phyloP scores from a whole-genome alignment of 768 basidiomycete species.

The Hypsizygus marmoreus region DNA sequence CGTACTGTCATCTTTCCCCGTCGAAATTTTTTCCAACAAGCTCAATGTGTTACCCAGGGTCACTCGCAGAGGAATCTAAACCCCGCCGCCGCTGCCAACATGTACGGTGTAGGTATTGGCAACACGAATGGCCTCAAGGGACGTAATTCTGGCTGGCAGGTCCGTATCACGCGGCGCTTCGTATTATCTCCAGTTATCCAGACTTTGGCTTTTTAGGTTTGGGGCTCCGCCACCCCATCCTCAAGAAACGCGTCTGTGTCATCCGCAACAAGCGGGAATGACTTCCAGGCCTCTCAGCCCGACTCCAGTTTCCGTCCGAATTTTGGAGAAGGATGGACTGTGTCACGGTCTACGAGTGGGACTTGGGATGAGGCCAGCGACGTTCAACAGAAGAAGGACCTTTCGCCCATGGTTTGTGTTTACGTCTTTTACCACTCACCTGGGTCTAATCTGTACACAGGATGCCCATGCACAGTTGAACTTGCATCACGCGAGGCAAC shows the following conservation, averaged over 20 bases:
- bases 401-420: slow-evolving; percentile 41
- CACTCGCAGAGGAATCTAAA: slow-evolving; percentile 50
- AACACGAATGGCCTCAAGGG: slow-evolving; percentile 49
- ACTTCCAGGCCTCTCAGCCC: slow-evolving; percentile 44
- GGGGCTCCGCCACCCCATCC: slow-evolving; percentile 50
- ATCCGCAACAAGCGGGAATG: slow-evolving; percentile 54
- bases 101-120: slow-evolving; percentile 55
- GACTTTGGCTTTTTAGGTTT: slow-evolving; percentile 48
- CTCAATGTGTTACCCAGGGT: slow-evolving; percentile 22
- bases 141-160: slow-evolving; percentile 71
- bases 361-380: slow-evolving; percentile 61
- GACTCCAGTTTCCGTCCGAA: slow-evolving; percentile 50
- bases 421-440: slow-evolving; percentile 16
- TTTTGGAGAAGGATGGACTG: slow-evolving; percentile 52
- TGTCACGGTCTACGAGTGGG: slow-evolving; percentile 52
- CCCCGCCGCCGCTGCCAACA: slow-evolving; percentile 41
- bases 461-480: slow-evolving; percentile 45
- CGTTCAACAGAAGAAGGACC: slow-evolving; percentile 53
- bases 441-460: slow-evolving; percentile 28
- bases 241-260: slow-evolving; percentile 66
- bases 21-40: background rate
- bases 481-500: slow-evolving; percentile 46
- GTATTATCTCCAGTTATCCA: slow-evolving; percentile 1
- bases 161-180: slow-evolving; percentile 27
- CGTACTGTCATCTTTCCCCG: slow-evolving; percentile 36